phyloP scores from a whole-genome alignment of 345 rosid genomes.

The Draba incana region DNA sequence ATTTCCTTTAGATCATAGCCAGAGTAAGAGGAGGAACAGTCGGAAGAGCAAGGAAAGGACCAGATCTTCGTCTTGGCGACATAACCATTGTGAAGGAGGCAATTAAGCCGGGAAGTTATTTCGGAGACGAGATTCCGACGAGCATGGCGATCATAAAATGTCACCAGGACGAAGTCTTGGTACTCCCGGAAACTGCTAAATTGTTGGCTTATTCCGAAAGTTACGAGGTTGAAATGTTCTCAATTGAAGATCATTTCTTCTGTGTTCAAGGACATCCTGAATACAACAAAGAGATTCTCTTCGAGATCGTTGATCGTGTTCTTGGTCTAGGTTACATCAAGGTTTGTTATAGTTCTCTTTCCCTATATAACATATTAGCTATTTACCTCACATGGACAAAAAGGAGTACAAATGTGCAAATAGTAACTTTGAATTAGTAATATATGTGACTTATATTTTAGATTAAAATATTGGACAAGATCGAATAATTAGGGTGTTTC shows the following conservation, averaged over 20 bases:
- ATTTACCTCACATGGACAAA: too few relatives aligned
- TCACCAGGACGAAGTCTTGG: constrained; percentile 89
- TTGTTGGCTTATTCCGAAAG: constrained; percentile 77
- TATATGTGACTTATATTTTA: too few relatives aligned
- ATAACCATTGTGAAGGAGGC: constrained; percentile 63
- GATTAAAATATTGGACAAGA: too few relatives aligned
- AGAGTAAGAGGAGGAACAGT: constrained; percentile 85
- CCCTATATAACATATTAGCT: neutral
- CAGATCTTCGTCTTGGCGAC: constrained; percentile 72
- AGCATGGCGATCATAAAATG: constrained; percentile 67
- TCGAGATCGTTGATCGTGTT: constrained; percentile 75
- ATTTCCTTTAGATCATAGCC: constrained; percentile 62
- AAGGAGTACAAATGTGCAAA: too few relatives aligned
- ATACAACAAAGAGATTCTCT: constrained; percentile 79
- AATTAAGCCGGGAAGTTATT: constrained; percentile 29
- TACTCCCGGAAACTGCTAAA: constrained; percentile 66
- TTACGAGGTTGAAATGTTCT: constrained; percentile 77
- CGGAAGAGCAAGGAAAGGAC: constrained; percentile 69
- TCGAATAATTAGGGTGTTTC: neutral
- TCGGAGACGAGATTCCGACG: constrained; percentile 50
- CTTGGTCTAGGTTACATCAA: constrained; percentile 53
- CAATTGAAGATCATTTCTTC: constrained; percentile 60
- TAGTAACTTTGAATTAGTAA: too few relatives aligned
- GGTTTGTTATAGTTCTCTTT: constrained; percentile 43
- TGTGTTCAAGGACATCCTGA: constrained; percentile 98